Evolutionary conservation across 2,329 filamentous ascomycete genomes (phyloP).

Genomic region (Endoconidiophora polonica): DNA sequence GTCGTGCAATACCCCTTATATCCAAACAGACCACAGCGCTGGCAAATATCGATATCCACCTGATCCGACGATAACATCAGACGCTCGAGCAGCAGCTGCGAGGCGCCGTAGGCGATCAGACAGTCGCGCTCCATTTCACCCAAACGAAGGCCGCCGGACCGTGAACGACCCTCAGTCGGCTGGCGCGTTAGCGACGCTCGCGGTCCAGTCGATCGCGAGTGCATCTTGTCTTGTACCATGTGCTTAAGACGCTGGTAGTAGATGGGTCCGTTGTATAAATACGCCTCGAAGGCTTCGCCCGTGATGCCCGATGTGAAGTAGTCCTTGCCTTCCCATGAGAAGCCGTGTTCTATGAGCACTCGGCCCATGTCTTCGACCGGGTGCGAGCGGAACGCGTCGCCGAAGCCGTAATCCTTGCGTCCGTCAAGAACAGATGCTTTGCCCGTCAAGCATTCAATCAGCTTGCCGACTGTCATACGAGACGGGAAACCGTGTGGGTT

Average conservation of each 20-base stretch:
- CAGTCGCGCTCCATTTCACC: slow-evolving; percentile 99
- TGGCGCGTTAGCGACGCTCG: slow-evolving; percentile 85
- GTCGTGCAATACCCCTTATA: slow-evolving; percentile 91
- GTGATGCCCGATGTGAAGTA: slow-evolving; percentile 92
- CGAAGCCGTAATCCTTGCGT: slow-evolving; percentile 68
- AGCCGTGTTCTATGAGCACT: slow-evolving; percentile 72
- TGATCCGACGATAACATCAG: slow-evolving; percentile 90
- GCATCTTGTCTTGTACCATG: slow-evolving; percentile 99
- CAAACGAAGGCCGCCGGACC: slow-evolving; percentile 79
- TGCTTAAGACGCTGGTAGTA: slow-evolving; percentile 99
- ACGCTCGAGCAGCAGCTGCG: slow-evolving; percentile 77
- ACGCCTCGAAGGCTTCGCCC: slow-evolving; percentile 81
- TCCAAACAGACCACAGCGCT: slow-evolving; percentile 85
- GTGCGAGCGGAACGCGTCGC: slow-evolving; percentile 66
- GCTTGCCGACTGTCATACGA: slow-evolving; percentile 97
- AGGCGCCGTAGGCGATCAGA: slow-evolving; percentile 89
- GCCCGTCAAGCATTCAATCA: slow-evolving; percentile 85
- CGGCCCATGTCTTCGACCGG: slow-evolving; percentile 78
- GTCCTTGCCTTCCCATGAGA: slow-evolving; percentile 94
- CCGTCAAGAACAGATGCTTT: slow-evolving; percentile 83
- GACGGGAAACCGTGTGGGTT: slow-evolving; percentile 99
- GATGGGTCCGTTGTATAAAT: slow-evolving; percentile 97
- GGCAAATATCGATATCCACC: slow-evolving; percentile 83
- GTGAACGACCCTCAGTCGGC: slow-evolving; percentile 85
- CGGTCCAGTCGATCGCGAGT: slow-evolving; percentile 79